Base-by-base conservation (phyloP, 129 eudicot genomes). In the Centrapalus pauciflorus region DNA sequence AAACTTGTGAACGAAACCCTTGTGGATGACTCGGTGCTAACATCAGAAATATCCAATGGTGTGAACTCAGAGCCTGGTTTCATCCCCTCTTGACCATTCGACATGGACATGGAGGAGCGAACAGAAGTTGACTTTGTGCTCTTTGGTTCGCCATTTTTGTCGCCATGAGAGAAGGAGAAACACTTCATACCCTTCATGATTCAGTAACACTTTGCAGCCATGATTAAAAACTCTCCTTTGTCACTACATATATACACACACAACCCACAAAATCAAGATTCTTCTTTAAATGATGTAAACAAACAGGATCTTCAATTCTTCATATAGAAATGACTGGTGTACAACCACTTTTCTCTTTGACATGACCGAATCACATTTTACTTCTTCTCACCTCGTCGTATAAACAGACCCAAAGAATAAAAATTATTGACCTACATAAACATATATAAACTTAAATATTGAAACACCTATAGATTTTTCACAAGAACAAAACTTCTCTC, bases 1-100 rank as follows among this genome's bases (percentile, higher is more conserved):
- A 89, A 73, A 69, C 87, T 76, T 19, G 80, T 69, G 63, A 89
- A 82, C 5, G 94, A 89, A 23, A 83, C 64, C 80, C 86, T 64
- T 17, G 77, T 50, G 14, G 90, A 79, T 43, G 90, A 85, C 49
- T 76, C 85, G 0, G 59, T 80, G 75, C 94, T 89, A 27, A 49
- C 49, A 61, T 85, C 87, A 2, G 94, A 89, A 13, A 77, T 54
- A 56, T 81, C 90, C 55, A 75, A 80, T 3, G 89, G 83, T 51
- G 73, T 89, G 51, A 71, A 71, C 20, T 81, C 87, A 0, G 86
- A 85, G 14, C 85, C 85, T 9, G 82, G 80, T 78, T 80, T 85
- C 64, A 75, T 75, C 26, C 45, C 71, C 46, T 76, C 87, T 10
- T 19, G 82, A 71, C 80, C 81, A 21, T 82, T 78, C 45, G 72